Conservation (phyloP, 1,284 basidiomycete genomes). For the Tilletia horrida region DNA sequence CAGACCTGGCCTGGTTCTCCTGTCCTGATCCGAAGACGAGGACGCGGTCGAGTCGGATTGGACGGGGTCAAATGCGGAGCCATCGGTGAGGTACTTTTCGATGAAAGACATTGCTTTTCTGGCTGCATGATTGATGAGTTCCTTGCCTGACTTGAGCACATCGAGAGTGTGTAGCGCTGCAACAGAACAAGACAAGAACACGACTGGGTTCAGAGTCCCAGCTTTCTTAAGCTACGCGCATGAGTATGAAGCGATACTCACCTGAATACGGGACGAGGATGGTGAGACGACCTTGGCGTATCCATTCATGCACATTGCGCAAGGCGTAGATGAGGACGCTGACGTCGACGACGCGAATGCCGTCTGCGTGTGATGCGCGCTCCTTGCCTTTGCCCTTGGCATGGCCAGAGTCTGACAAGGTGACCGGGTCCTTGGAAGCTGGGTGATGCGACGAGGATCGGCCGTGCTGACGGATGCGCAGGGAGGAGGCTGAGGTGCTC, state of each 20-base stretch:
- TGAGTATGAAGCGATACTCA: constrained; percentile 58
- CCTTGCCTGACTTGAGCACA: constrained; percentile 82
- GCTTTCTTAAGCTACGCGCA: too few relatives aligned
- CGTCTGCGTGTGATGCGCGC: not conserved
- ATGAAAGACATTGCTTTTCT: constrained; percentile 75
- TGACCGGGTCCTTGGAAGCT: not conserved
- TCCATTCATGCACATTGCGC: constrained; percentile 73
- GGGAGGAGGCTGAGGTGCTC: not conserved
- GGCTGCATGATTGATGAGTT: constrained; percentile 71
- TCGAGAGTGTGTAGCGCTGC: constrained; percentile 86
- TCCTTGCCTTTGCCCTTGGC: not conserved
- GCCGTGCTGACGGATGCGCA: too few relatives aligned
- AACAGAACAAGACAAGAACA: constrained; percentile 20
- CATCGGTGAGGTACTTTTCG: constrained; percentile 59
- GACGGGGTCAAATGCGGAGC: not conserved
- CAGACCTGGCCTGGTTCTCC: constrained; percentile 2
- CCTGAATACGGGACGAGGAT: constrained; percentile 83
- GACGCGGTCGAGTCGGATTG: not conserved
- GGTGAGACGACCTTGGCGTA: constrained; percentile 67
- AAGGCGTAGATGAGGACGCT: constrained; percentile 81
- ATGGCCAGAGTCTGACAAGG: not conserved
- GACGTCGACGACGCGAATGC: constrained; percentile 70
- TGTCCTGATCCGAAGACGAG: not conserved
- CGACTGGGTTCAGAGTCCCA: not conserved
- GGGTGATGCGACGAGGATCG: too few relatives aligned